Percentiles rank a stretch among this genome's conserved stretches.
phyloP scores from a whole-genome alignment of 306 rosid species.

The Urtica urens region DNA sequence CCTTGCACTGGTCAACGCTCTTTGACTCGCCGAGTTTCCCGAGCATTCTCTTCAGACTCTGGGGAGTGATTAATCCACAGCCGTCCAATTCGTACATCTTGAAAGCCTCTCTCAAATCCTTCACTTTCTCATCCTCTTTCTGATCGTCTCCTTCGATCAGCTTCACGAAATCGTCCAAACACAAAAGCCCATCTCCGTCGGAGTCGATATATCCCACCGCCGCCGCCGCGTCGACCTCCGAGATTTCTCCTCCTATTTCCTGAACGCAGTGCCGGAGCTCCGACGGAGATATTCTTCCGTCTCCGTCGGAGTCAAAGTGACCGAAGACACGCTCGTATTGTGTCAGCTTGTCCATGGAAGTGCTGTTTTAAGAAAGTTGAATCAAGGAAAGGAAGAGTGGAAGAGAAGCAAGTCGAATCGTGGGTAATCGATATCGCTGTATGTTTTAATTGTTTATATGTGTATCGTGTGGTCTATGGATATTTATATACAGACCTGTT shows the following conservation, averaged over 20 bases:
- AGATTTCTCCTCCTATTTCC: constrained; percentile 39
- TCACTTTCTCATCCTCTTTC: constrained; percentile 57
- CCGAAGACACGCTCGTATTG: constrained; percentile 47
- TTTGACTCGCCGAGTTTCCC: constrained; percentile 57
- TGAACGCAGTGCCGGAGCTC: constrained; percentile 52
- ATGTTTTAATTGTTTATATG: no score
- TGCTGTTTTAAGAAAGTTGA: no score
- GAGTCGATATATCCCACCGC: constrained; percentile 33
- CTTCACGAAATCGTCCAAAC: constrained; percentile 55
- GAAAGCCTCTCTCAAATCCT: constrained; percentile 53
- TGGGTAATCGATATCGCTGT: no score
- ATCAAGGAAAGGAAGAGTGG: no score
- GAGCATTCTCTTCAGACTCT: constrained; percentile 60
- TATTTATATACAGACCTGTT: no score
- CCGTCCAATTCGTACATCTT: constrained; percentile 75
- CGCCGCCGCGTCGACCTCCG: constrained; percentile 30
- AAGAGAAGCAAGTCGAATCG: no score
- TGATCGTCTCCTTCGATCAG: constrained; percentile 61
- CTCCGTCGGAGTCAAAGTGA: constrained; percentile 56
- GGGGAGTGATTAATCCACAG: constrained; percentile 56
- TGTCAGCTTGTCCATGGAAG: constrained; percentile 31
- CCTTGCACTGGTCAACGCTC: constrained; percentile 40
- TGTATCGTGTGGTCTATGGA: no score
- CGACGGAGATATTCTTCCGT: constrained; percentile 45
- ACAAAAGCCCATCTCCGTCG: constrained; percentile 52